Base-by-base conservation (phyloP, 2,329 filamentous ascomycete species). In the Didymella sp. region DNA sequence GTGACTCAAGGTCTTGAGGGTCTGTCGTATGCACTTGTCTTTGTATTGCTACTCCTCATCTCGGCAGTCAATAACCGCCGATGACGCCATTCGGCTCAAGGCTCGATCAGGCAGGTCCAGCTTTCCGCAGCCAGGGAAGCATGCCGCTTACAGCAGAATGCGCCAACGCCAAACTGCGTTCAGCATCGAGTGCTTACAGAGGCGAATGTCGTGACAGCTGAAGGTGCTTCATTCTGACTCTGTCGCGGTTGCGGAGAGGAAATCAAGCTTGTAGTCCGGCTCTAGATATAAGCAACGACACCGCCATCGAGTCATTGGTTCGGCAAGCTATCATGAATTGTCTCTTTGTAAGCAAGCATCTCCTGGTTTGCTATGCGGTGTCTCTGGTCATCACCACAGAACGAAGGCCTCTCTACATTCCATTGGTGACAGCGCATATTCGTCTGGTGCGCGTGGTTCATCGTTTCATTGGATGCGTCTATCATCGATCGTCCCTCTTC, bases 401-500 rank as follows among this genome's bases (percentile, higher is more conserved):
- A 12, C 3, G 11, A 30, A 13, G 11, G 19, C 6, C 7, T 37
- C 35, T 21, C 19, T 38, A 19, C 5, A 2, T 9, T 15, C 35
- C 11, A 13, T 38, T 21, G 7, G 17, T 21, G 17, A 17, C 11
- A 17, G 3, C 4, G 17, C 6, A 8, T 9, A 9, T 38, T 38
- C 12, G 17, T 22, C 19, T 51, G 9, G 31, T 27, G 52, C 44
- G 54, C 35, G 35, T 38, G 45, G 40, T 52, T 61, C 55, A 61
- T 61, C 24, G 59, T 40, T 58, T 61, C 50, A 59, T 64, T 57
- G 56, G 51, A 56, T 59, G 60, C 59, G 28, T 60, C 55, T 64
- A 63, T 56, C 44, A 44, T 60, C 55, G 49, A 37, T 27, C 37
- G 51, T 38, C 8, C n/a, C 11, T 11, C 9, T 27, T 22, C 15